Base-by-base conservation (phyloP, 176 grass and related monocot genomes). In the Saccharum officinarum region DNA sequence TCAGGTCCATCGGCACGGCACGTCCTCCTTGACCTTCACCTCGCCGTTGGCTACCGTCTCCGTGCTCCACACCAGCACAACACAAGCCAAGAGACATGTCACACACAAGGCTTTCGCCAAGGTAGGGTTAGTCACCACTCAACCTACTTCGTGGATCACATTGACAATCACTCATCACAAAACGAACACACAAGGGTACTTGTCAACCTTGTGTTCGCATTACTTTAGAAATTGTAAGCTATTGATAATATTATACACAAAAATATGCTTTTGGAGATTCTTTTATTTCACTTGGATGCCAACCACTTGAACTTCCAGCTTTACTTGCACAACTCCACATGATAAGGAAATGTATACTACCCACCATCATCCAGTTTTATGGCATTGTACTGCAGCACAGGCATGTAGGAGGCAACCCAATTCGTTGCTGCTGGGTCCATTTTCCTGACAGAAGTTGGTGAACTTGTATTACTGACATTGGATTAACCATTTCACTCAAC, bases 381-480 rank as follows among this genome's bases (percentile, higher is more conserved):
- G 38, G 36, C 36, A 41, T 8, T 28, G 46, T 5, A 30, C 70
- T 46, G 41, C 23, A 78, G 10, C 25, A 5, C 22, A 69, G 12
- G 0, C 73, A 85, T 23, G 36, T 78, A 25, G 18, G 36, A 60
- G 17, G 49, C 75, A 70, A 30, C 12, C 11, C 61, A 44, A 60
- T 82, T 78, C 25, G 61, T 78, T 78, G 49, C 49, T 46, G 46
- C 37, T 71, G 50, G 49, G 40, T 78, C 33, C 57, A 71, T 45
- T 45, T 33, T 23, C 47, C 30, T 25, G 63, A 33, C 37, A 44
- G 8, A 85, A 78, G 5, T 46, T 42, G 34, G 34, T 45, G 75
- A 23, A n/a, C 4, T 25, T 36, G 7, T 34, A 60, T 59, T 60
- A 42, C 1, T 59, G 1, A 8, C 2, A 6, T 18, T 25, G 25